Evolutionary conservation across 805 yeast genomes (phyloP).

Genomic region (Wickerhamomyces kurtzmanii): DNA sequence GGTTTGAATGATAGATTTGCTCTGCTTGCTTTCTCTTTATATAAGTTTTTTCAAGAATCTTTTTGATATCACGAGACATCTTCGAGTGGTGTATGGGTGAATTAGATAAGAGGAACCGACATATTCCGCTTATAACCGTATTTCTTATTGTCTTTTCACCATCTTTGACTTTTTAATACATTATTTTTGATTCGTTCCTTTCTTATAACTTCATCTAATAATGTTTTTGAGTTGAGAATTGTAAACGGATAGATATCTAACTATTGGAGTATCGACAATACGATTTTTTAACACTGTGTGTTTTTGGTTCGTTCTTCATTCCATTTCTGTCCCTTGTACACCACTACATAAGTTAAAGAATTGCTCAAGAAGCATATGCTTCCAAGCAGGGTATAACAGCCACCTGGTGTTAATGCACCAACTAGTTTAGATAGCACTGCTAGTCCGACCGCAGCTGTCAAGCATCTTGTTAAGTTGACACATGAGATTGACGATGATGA

Average conservation of each 20-base stretch:
- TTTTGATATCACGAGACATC: too few species aligned
- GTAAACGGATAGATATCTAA: too few species aligned
- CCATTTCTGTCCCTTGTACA: constrained; percentile 21
- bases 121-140: too few species aligned
- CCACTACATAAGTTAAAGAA: constrained; percentile 14
- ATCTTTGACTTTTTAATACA: neutral
- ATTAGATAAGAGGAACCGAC: too few species aligned
- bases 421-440: constrained; percentile 61
- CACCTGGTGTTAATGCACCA: constrained; percentile 51
- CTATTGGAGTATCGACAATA: neutral
- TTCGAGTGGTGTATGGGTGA: too few species aligned
- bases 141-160: neutral
- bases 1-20: too few species aligned
- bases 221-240: constrained; percentile 1
- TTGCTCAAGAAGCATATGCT: constrained; percentile 27
- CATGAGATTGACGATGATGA: constrained; percentile 71
- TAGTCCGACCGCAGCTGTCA: constrained; percentile 59
- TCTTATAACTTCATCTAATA: neutral
- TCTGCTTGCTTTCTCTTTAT: too few species aligned
- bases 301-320: constrained; percentile 12
- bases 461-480: constrained; percentile 64
- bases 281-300: constrained; percentile 1
- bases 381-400: constrained; percentile 67
- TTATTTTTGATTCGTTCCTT: constrained; percentile 1
- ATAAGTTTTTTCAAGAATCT: too few species aligned